A percentile compares a stretch with the other conserved stretches of the same genome.
These are phyloP conservation scores for Spinellus fusiger DNA, from an alignment of 192 early-diverging fungal genomes.

Conservation along the genomic window DNA sequence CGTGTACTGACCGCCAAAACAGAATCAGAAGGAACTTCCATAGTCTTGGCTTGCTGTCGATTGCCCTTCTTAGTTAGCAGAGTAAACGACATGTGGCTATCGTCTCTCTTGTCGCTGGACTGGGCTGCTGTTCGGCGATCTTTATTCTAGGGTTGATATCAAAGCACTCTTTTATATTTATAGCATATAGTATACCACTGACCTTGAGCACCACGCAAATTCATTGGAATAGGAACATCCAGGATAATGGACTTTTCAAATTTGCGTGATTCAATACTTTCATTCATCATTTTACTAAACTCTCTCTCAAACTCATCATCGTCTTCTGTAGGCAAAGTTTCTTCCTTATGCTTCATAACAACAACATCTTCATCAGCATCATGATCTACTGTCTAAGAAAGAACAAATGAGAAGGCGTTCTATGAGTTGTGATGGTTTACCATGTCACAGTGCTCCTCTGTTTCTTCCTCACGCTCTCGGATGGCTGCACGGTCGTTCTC, in stretches of 20 bases:
- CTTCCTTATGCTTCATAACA: constrained; percentile 54
- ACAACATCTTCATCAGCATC: constrained; percentile 70
- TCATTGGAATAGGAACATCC: constrained; percentile 86
- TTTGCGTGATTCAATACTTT: constrained; percentile 80
- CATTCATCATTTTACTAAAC: constrained; percentile 86
- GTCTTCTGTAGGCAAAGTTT: constrained; percentile 57
- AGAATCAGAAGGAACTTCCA: constrained; percentile 77
- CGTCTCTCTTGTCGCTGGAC: constrained; percentile 15
- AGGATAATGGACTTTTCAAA: constrained; percentile 67
- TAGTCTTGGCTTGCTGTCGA: constrained; percentile 72
- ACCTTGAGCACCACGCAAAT: constrained; percentile 48
- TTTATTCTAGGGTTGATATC: background rate
- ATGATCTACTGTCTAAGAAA: constrained; percentile 33
- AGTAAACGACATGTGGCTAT: constrained; percentile 66
- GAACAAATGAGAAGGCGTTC: background rate
- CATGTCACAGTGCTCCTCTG: constrained; percentile 36
- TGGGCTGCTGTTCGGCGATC: constrained; percentile 20
- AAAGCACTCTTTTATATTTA: background rate
- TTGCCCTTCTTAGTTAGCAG: constrained; percentile 82
- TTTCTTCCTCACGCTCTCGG: constrained; percentile 27
- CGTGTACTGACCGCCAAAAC: constrained; percentile 76
- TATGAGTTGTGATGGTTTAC: constrained; percentile 1
- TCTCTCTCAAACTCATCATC: constrained; percentile 89
- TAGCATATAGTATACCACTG: background rate
- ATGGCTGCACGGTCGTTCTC: constrained; percentile 21